Evolutionary conservation across 163 green algal genomes (phyloP).

Genomic region (Chlorella variabilis): DNA sequence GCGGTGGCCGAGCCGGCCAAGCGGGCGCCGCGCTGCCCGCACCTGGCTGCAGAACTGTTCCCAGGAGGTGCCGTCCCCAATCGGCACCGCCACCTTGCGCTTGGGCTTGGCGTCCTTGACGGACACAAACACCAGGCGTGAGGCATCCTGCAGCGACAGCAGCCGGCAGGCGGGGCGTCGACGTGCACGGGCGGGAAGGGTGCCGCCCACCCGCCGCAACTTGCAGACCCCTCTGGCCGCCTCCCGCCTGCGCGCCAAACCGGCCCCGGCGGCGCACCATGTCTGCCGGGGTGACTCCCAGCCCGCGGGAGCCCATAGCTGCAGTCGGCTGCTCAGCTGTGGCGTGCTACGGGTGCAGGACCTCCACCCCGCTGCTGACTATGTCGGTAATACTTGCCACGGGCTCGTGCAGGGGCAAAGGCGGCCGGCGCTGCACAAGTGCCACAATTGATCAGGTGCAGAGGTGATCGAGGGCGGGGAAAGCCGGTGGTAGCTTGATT

Average conservation of each 20-base stretch:
- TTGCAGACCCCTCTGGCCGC: no score
- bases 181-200: neutral
- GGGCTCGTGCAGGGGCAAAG: no score
- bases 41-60: constrained; percentile 80
- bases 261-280: constrained; percentile 24
- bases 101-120: constrained; percentile 80
- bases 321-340: neutral
- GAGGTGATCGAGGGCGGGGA: no score
- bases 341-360: no score
- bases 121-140: constrained; percentile 86
- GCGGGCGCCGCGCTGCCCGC: no score
- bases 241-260: neutral
- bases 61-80: constrained; percentile 83
- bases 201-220: no score
- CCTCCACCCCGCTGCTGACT: no score
- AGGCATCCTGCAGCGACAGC: constrained; percentile 69
- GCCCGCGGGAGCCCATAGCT: neutral
- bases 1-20: no score
- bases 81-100: constrained; percentile 85
- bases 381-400: no score
- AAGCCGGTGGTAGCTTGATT: no score
- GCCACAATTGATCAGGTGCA: no score
- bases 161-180: neutral
- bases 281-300: constrained; percentile 23
- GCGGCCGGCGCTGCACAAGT: no score